Evolutionary conservation across 257 asterid species (phyloP).

Genomic region (Haberlea rhodopensis): DNA sequence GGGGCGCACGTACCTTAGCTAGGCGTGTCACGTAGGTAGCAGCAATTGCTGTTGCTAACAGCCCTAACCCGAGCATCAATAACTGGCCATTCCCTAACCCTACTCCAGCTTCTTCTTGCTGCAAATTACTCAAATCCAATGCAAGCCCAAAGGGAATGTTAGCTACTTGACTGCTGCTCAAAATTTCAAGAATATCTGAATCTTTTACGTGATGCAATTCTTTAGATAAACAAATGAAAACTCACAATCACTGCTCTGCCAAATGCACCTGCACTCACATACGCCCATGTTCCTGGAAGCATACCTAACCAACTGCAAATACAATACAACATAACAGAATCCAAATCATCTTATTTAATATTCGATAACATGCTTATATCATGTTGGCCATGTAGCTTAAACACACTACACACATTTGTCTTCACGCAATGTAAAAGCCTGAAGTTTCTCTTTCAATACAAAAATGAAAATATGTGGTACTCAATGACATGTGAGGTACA

Average conservation of each 20-base stretch:
- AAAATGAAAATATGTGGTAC: neutral
- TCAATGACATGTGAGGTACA: neutral
- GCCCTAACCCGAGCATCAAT: conserved; percentile 74
- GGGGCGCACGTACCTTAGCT: conserved; percentile 65
- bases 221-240: conserved; percentile 18
- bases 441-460: neutral
- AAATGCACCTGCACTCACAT: conserved; percentile 97
- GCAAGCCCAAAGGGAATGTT: neutral
- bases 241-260: conserved; percentile 95
- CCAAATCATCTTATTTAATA: neutral
- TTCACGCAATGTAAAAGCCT: neutral
- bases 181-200: neutral
- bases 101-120: conserved; percentile 82
- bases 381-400: neutral
- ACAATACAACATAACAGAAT: conserved; percentile 14
- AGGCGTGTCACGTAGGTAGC: conserved; percentile 80
- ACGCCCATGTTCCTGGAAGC: conserved; percentile 99
- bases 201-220: neutral
- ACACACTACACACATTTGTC: neutral
- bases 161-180: neutral
- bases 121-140: conserved; percentile 19
- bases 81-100: conserved; percentile 74
- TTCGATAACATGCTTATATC: neutral
- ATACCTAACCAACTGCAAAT: conserved; percentile 88
- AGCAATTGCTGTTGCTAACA: conserved; percentile 75